Conservation (phyloP, 1,284 basidiomycete genomes). For the Cerrena zonata region DNA sequence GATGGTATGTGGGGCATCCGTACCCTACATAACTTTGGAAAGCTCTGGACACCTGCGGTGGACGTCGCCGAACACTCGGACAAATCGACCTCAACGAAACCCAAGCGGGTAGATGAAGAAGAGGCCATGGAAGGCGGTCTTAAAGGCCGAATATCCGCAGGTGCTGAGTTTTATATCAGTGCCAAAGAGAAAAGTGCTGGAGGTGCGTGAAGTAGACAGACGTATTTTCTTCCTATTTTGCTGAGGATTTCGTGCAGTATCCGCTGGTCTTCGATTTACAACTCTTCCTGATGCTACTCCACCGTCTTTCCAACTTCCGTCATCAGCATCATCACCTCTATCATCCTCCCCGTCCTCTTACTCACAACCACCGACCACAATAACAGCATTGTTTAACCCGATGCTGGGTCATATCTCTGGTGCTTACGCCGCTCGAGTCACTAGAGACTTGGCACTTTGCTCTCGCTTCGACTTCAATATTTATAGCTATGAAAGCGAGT, state of each 20-base stretch:
- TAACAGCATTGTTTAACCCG: slow-evolving; percentile 92
- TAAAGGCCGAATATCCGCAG: slow-evolving; percentile 83
- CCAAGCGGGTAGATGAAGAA: slow-evolving; percentile 76
- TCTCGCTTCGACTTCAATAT: slow-evolving; percentile 95
- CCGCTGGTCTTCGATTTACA: slow-evolving; percentile 88
- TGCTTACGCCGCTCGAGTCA: slow-evolving; percentile 86
- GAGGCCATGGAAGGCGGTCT: slow-evolving; percentile 86
- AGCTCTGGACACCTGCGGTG: slow-evolving; percentile 30
- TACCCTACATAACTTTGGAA: slow-evolving; percentile 90
- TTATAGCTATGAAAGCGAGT: slow-evolving; percentile 93
- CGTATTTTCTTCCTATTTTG: not conserved
- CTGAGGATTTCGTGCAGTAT: slow-evolving; percentile 48
- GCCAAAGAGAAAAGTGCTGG: slow-evolving; percentile 90
- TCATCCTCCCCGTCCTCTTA: slow-evolving; percentile 28
- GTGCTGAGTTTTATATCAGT: slow-evolving; percentile 91
- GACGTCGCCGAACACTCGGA: slow-evolving; percentile 29
- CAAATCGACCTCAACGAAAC: slow-evolving; percentile 12
- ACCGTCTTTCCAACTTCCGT: slow-evolving; percentile 48
- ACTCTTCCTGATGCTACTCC: slow-evolving; percentile 77
- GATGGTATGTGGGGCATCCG: slow-evolving; percentile 89
- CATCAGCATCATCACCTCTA: slow-evolving; percentile 17
- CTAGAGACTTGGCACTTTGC: slow-evolving; percentile 80
- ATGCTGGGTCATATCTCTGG: slow-evolving; percentile 92
- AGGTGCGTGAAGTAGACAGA: slow-evolving; percentile 43
- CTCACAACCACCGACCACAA: slow-evolving; percentile 82